phyloP scores from a whole-genome alignment of 2,329 filamentous ascomycete species.

The Didymella lethalis region DNA sequence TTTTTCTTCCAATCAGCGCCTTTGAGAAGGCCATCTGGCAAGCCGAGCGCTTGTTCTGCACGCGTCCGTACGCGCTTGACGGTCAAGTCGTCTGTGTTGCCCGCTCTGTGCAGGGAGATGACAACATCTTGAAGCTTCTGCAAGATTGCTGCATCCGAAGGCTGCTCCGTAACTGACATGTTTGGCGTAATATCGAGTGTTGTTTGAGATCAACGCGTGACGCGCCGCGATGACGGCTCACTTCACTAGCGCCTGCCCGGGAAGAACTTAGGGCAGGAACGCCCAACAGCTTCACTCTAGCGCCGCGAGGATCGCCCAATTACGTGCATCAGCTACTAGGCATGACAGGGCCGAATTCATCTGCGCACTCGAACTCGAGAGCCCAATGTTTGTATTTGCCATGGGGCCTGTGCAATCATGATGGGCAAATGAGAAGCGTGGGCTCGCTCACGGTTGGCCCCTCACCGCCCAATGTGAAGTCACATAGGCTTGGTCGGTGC shows the following conservation, averaged over 20 bases:
- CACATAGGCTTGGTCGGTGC: constrained; percentile 9
- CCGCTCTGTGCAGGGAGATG: constrained; percentile 49
- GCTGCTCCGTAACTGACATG: constrained; percentile 48
- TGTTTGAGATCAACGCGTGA: constrained; percentile 19
- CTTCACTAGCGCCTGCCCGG: constrained; percentile 16
- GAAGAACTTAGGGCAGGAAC: constrained; percentile 20
- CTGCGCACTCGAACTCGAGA: constrained; percentile 7
- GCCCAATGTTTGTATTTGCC: constrained; percentile 11
- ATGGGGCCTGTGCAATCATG: constrained; percentile 5
- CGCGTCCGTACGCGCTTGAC: constrained; percentile 64
- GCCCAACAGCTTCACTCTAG: constrained; percentile 13
- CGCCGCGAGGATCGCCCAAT: constrained; percentile 15
- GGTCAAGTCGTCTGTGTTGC: constrained; percentile 61
- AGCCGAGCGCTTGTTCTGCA: constrained; percentile 60
- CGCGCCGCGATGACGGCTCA: constrained; percentile 15
- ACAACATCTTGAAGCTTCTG: constrained; percentile 53
- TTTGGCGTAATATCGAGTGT: constrained; percentile 24
- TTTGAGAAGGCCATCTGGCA: constrained; percentile 65
- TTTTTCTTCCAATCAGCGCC: constrained; percentile 63
- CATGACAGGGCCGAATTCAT: constrained; percentile 11
- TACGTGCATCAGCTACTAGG: constrained; percentile 2
- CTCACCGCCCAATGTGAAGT: constrained; percentile 19
- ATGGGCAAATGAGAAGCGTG: constrained; percentile 13
- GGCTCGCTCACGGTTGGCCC: constrained; percentile 3
- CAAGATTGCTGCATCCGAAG: constrained; percentile 51